Base-by-base conservation (phyloP, 2,329 filamentous ascomycete species). In the Exophiala bonariae region DNA sequence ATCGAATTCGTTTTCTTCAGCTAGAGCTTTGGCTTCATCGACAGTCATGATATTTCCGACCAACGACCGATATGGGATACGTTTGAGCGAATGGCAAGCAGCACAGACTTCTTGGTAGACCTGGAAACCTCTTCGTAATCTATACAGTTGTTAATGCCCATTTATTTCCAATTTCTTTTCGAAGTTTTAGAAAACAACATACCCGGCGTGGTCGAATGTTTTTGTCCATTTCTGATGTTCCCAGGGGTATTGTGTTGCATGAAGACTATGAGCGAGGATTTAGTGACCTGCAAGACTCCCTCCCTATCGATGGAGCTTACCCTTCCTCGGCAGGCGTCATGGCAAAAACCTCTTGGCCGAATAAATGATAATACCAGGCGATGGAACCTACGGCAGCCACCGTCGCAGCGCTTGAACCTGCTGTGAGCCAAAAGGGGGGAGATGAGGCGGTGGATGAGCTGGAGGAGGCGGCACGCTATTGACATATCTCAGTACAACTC, bases 41-140 rank as follows among this genome's bases (percentile, higher is more conserved):
- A 96, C 89, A 50, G 93, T 99, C 81, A 96, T 82, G 71, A 95
- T 80, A 59, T 82, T 82, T 70, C 93, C 93, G 65, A 99, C 93
- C 55, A 97, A 81, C 49, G 87, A 67, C 72, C 93, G 89, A 82
- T 95, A 99, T 51, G 93, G 92, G 50, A 99, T 83, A 78, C 93
- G 89, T 73, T 79, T 85, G 57, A 99, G 85, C 56, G 93, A 99
- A 81, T 99, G 93, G 83, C 93, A 99, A 63, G 89, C 89, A 54
- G 91, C 84, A 81, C 93, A 99, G 66, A 99, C 93, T 77, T 99
- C 93, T 62, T 86, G 89, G 81, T 99, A 99, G 68, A 99, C 93
- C 77, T 96, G 91, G 84, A 97, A 99, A 75, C 93, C 93, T 78
- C 93, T 91, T 72, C 93, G 93, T 60, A 99, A 90, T 64, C 91